Percentiles rank a stretch among this genome's conserved stretches.
phyloP scores from a whole-genome alignment of 306 rosid species.

The Sindora glabra region DNA sequence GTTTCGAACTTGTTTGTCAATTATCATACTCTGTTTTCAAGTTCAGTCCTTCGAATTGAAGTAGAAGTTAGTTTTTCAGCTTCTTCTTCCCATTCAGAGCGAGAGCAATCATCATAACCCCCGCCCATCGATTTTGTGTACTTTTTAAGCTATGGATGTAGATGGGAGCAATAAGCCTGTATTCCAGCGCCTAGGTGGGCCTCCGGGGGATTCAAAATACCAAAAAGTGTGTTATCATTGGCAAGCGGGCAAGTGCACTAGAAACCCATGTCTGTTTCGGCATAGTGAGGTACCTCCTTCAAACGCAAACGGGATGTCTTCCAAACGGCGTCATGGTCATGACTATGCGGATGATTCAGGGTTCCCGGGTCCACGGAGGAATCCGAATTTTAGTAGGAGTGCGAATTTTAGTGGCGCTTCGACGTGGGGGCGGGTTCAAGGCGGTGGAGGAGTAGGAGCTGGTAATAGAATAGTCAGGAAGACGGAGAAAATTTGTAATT shows the following conservation, averaged over 20 bases:
- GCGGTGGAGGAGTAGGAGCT: slow-evolving; percentile 20
- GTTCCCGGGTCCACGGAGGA: slow-evolving; percentile 44
- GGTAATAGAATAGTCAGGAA: slow-evolving; percentile 44
- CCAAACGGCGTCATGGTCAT: slow-evolving; percentile 53
- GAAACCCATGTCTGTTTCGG: slow-evolving; percentile 61
- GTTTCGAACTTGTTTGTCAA: slow-evolving; percentile 18
- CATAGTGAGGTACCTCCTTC: slow-evolving; percentile 58
- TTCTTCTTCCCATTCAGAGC: background rate
- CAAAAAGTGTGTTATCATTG: slow-evolving; percentile 86
- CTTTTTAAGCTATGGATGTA: slow-evolving; percentile 49
- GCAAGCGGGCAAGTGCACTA: slow-evolving; percentile 91
- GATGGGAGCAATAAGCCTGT: slow-evolving; percentile 80
- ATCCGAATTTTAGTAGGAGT: slow-evolving; percentile 36
- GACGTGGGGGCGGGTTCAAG: slow-evolving; percentile 52
- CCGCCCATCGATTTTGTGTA: no score
- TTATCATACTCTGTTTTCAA: no score
- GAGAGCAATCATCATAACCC: background rate
- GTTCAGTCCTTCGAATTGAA: background rate
- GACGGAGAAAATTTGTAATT: slow-evolving; percentile 63
- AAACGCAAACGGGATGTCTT: slow-evolving; percentile 43
- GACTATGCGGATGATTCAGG: slow-evolving; percentile 40
- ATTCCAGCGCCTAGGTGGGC: slow-evolving; percentile 53
- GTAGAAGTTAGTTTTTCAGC: background rate
- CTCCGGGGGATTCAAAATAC: slow-evolving; percentile 32
- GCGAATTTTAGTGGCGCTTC: slow-evolving; percentile 38